Conservation (phyloP, 2,329 filamentous ascomycete species). For the Arthrobotrys sinensis region DNA sequence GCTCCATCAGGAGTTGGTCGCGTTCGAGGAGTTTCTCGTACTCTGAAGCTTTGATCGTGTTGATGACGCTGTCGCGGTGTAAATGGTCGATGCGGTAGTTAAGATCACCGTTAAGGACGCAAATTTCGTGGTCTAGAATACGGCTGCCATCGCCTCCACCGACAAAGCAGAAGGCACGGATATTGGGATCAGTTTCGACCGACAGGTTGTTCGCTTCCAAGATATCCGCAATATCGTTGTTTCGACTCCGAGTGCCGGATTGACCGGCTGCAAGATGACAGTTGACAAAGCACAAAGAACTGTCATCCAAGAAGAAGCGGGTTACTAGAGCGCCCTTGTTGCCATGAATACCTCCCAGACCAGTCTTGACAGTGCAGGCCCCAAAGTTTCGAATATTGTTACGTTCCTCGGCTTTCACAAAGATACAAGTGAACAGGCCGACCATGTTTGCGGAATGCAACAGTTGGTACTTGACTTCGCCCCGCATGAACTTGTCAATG, state of each 20-base stretch:
- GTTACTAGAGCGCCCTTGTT: conserved; percentile 96
- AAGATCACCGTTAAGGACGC: conserved; percentile 92
- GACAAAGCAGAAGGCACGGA: conserved; percentile 83
- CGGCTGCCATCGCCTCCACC: conserved; percentile 95
- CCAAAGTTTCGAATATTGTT: conserved; percentile 82
- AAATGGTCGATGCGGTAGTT: conserved; percentile 98
- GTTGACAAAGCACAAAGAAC: conserved; percentile 94
- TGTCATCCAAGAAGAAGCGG: conserved; percentile 94
- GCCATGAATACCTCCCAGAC: conserved; percentile 93
- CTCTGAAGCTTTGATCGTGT: conserved; percentile 85
- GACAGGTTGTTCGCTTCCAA: conserved; percentile 85
- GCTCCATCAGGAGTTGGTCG: conserved; percentile 90
- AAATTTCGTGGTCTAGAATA: conserved; percentile 98
- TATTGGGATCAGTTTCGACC: conserved; percentile 76
- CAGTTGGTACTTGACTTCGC: conserved; percentile 83
- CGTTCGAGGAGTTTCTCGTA: conserved; percentile 88
- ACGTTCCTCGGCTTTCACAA: conserved; percentile 85
- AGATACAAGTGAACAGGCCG: conserved; percentile 94
- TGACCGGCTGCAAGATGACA: conserved; percentile 97
- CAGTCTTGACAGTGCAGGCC: conserved; percentile 89
- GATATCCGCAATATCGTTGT: conserved; percentile 92
- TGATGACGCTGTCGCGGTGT: conserved; percentile 90
- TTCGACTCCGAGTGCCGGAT: conserved; percentile 87
- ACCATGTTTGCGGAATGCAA: conserved; percentile 92
- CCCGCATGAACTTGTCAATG: conserved; percentile 86